These are phyloP conservation scores for Crassisporium funariophilum DNA, from an alignment of 768 basidiomycete genomes.

Conservation along the genomic window DNA sequence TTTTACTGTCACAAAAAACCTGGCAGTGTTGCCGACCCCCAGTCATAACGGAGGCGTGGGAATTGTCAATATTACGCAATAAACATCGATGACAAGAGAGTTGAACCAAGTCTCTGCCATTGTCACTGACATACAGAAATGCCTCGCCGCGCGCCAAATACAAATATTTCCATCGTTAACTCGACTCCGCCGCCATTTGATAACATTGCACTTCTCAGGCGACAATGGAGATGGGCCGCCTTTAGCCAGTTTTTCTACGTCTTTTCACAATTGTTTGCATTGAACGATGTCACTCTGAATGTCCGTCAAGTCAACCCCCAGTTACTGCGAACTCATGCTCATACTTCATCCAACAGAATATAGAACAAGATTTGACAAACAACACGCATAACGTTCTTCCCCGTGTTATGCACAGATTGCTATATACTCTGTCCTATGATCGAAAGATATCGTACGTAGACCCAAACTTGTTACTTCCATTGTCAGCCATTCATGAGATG, in stretches of 20 bases:
- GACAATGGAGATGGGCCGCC: conserved; percentile 91
- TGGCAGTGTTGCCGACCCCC: too few species aligned
- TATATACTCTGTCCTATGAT: conserved; percentile 78
- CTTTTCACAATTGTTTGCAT: conserved; percentile 72
- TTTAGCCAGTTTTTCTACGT: conserved; percentile 90
- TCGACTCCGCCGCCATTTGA: conserved; percentile 28
- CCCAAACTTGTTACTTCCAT: conserved; percentile 6
- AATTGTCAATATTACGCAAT: conserved; percentile 22
- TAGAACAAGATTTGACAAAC: conserved; percentile 74
- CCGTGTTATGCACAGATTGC: conserved; percentile 73
- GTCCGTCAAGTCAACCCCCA: conserved; percentile 43
- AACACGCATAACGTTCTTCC: conserved; percentile 63
- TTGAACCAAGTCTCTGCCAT: conserved; percentile 20
- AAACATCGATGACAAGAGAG: conserved; percentile 23
- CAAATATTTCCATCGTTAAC: conserved; percentile 31
- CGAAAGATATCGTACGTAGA: conserved; percentile 71
- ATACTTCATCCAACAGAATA: conserved; percentile 49
- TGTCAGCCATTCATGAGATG: conserved; percentile 19
- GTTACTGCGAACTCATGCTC: conserved; percentile 4
- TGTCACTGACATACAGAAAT: conserved; percentile 31
- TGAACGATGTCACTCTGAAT: conserved; percentile 67
- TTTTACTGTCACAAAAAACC: too few species aligned
- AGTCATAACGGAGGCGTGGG: conserved; percentile 8
- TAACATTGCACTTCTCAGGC: conserved; percentile 60
- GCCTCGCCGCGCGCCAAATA: conserved; percentile 55